Conservation (phyloP, 179 eudicot genomes). For the Silene coronaria region DNA sequence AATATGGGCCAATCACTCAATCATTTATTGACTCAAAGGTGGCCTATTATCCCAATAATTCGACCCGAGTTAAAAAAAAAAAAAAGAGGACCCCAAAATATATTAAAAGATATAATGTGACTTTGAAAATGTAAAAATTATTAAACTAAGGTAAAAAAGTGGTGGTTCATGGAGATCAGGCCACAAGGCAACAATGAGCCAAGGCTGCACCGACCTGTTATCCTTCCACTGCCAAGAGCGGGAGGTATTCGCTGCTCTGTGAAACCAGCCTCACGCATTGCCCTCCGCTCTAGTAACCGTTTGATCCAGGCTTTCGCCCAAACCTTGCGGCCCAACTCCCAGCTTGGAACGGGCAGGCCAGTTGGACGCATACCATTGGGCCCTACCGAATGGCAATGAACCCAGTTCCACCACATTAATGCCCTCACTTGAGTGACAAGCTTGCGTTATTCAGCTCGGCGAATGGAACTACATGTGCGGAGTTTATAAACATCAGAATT, state of each 20-base stretch:
- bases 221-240: constrained; percentile 22
- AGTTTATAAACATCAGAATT: not conserved
- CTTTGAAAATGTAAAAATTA: no score
- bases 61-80: no score
- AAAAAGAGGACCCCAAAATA: no score
- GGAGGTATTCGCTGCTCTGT: constrained; percentile 18
- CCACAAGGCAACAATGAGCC: constrained; percentile 3
- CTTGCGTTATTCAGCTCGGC: not conserved
- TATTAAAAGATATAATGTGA: no score
- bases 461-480: not conserved
- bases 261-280: constrained; percentile 23
- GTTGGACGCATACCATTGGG: not conserved
- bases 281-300: constrained; percentile 21
- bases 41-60: no score
- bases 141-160: no score
- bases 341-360: constrained; percentile 9
- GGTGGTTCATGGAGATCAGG: constrained; percentile 9
- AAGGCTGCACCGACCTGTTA: constrained; percentile 8
- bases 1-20: no score
- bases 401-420: not conserved
- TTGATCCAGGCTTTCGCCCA: constrained; percentile 13
- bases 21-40: no score
- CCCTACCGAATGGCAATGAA: not conserved
- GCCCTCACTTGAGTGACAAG: constrained; percentile 10
- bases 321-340: not conserved